Base-by-base conservation (phyloP, 2,329 filamentous ascomycete species). In the Curvularia lunata region DNA sequence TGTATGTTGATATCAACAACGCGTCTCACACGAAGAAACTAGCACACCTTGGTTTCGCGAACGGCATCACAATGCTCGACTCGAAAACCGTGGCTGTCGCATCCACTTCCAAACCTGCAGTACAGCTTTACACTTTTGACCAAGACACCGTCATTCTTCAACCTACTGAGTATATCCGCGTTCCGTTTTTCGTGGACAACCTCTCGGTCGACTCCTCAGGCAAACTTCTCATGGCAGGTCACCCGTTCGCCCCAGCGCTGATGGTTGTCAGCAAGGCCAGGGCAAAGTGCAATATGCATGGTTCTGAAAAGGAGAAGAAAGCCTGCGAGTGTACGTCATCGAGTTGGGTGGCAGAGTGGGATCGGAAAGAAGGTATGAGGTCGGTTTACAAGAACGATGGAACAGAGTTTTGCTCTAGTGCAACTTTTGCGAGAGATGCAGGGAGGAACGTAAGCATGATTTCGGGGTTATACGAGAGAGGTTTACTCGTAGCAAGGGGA, bases 271-370 rank as follows among this genome's bases (percentile, higher is more conserved):
- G 68, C 9, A 59, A 64, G 45, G 61, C 59, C 21, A 62, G 72
- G 45, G 62, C 62, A 28, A 54, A 54, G 2, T 73, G 68, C 23
- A 52, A 63, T 43, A 48, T 54, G 19, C 52, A 64, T 3, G 61
- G 62, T 5, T 64, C 47, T 12, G 50, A 58, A 46, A 60, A 66
- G 27, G 64, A 66, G 53, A 61, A 57, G 49, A 50, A 62, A 53
- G 66, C 63, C 10, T 76, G 72, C 54, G 64, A 58, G 40, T 69
- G 66, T 54, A 69, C 52, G 18, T 62, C 73, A 30, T 63, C 72
- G 28, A 78, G 73, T 63, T 79, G 75, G 71, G 70, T 75, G 7
- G 75, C 69, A 3, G 75, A 79, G 52, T 80, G 79, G 78, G 78
- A 63, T 49, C 70, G 73, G 55, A 48, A 69, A 19, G 64, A 51